Evolutionary conservation across 345 rosid genomes (phyloP), one percentile per base, ranked within the genome.

Genomic region (Populus pruinosa): DNA sequence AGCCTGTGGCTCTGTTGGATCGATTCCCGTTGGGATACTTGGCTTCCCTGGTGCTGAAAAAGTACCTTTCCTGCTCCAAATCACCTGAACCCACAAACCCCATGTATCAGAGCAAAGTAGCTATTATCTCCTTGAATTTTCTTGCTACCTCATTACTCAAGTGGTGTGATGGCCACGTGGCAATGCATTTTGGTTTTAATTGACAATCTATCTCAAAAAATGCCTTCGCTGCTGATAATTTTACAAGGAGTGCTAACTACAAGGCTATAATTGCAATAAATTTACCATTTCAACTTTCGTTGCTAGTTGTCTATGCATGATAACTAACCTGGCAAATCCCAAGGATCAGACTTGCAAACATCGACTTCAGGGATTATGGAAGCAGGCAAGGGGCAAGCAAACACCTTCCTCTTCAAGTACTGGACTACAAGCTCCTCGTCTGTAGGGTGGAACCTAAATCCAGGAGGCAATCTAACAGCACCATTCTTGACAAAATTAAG

Each of bases 1-100:
- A 91, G 18, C 80, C 79, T 23, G 99, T 91, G 3, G 98, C 94
- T 35, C 99, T 81, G 83, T 93, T 92, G 12, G 97, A 90, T 79
- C 99, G 76, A 83, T 91, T 96, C 66, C 99, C 99, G 77, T 91
- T 96, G 8, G 96, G 97, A 77, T 96, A 92, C 78, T 93, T 96
- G 17, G 98, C 91, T 83, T 93, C 98, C 69, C 89, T 87, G 39
- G 92, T 89, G 88, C 98, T 93, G 70, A 96, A 96, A 77, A 96
- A 96, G 80, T 96, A 96, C 91, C 97, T 90, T 85, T 96, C 99
- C 73, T 93, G 88, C 71, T 89, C 93, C 88, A 82, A 73, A 85
- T 90, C 93, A 75, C 99, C 99, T 96, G 78, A 62, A n/a, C 49
- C 62, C 50, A 79, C 23, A 16, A 49, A 72, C 47, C 68, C 79